Evolutionary conservation across 192 early-diverging fungal genomes (phyloP).

Genomic region (Fimicolochytrium jonesii): DNA sequence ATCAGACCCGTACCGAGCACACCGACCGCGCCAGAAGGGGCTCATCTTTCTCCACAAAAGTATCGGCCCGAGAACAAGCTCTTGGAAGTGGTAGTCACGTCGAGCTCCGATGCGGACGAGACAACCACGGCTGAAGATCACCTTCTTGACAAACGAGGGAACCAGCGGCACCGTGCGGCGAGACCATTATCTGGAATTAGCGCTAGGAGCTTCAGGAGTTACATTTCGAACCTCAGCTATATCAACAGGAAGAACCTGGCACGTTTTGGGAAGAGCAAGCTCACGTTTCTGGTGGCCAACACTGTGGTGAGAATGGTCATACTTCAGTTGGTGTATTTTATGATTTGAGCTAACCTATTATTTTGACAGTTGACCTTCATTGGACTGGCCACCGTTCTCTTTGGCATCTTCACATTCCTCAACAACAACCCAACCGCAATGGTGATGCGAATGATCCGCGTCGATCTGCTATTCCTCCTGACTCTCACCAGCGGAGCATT

Average conservation of each 20-base stretch:
- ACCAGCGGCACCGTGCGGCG: too few relatives aligned
- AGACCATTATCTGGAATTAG: too few relatives aligned
- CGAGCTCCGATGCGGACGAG: too few relatives aligned
- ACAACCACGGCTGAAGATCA: too few relatives aligned
- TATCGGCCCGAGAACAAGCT: too few relatives aligned
- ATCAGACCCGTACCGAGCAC: too few relatives aligned
- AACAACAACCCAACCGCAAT: not conserved
- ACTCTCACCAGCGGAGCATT: conserved; percentile 5
- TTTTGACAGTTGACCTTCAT: conserved; percentile 22
- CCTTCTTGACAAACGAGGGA: too few relatives aligned
- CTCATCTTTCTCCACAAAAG: too few relatives aligned
- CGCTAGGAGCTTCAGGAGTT: conserved; percentile 9
- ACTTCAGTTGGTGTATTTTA: not conserved
- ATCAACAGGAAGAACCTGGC: conserved; percentile 13
- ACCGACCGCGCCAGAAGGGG: too few relatives aligned
- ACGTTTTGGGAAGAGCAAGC: conserved; percentile 26
- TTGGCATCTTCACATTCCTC: conserved; percentile 8
- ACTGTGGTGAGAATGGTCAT: conserved; percentile 10
- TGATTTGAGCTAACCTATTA: not conserved
- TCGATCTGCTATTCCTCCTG: conserved; percentile 14
- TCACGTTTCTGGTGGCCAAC: conserved; percentile 25
- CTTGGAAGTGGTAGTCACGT: too few relatives aligned
- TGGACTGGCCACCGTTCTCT: conserved; percentile 8
- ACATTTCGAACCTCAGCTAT: conserved; percentile 12
- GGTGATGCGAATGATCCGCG: conserved; percentile 9